Percentiles rank a stretch among this genome's conserved stretches.
Evolutionary conservation across 208 protist species (phyloP).

Genomic region (Trypanosoma caninum): DNA sequence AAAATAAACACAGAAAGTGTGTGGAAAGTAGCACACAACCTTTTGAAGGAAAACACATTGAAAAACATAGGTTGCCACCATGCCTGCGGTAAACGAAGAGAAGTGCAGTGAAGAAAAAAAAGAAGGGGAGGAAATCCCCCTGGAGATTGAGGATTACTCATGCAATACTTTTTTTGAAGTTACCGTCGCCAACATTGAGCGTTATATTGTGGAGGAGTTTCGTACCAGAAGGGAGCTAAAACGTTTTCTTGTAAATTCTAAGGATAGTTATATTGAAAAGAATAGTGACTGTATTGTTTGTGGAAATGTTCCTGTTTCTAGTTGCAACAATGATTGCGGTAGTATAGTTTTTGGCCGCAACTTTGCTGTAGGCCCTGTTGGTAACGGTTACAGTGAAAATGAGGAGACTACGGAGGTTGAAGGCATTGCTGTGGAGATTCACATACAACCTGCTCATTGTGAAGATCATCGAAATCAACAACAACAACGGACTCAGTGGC

Average conservation of each 20-base stretch:
- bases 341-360: slow-evolving; percentile 12
- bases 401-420: not conserved
- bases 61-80: not conserved
- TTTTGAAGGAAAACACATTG: too few relatives aligned
- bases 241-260: slow-evolving; percentile 27
- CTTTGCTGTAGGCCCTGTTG: not conserved
- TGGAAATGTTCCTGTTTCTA: too few relatives aligned
- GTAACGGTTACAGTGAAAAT: not conserved
- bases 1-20: too few relatives aligned
- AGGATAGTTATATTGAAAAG: not conserved
- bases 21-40: too few relatives aligned
- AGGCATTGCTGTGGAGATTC: slow-evolving; percentile 56
- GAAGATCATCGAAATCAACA: not conserved
- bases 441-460: slow-evolving; percentile 24
- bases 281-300: not conserved
- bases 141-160: slow-evolving; percentile 76
- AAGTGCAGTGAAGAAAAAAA: not conserved
- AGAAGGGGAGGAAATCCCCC: slow-evolving; percentile 49
- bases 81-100: not conserved
- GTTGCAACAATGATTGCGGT: not conserved
- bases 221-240: slow-evolving; percentile 33
- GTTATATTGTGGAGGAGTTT: slow-evolving; percentile 44
- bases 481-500: slow-evolving; percentile 20
- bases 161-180: slow-evolving; percentile 67
- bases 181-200: slow-evolving; percentile 50